phyloP scores from a whole-genome alignment of 2,329 filamentous ascomycete species.

The Verticillium zaregamsianum region DNA sequence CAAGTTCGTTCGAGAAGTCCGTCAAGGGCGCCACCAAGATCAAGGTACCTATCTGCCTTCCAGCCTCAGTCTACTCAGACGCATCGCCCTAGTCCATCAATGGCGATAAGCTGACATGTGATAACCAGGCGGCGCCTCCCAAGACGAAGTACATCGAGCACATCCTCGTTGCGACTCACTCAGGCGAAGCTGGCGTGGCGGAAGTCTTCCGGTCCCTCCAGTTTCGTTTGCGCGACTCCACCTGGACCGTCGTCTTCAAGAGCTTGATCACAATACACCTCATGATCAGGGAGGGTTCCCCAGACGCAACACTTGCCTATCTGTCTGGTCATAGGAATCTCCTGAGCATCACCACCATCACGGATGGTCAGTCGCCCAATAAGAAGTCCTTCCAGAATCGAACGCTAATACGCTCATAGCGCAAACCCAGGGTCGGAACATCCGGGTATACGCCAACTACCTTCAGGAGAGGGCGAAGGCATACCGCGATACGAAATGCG shows the following conservation, averaged over 20 bases:
- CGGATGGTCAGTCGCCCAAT: conserved; percentile 68
- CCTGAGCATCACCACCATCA: conserved; percentile 85
- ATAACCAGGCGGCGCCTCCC: conserved; percentile 60
- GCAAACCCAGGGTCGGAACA: conserved; percentile 92
- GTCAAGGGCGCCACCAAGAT: conserved; percentile 98
- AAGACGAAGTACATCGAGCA: conserved; percentile 99
- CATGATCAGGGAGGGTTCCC: conserved; percentile 94
- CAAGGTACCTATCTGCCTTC: conserved; percentile 55
- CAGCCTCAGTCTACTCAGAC: background rate
- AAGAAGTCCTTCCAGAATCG: too few species aligned
- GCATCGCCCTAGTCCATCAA: background rate
- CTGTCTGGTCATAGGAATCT: conserved; percentile 78
- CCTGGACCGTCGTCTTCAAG: conserved; percentile 99
- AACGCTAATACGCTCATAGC: conserved; percentile 44
- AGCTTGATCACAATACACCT: conserved; percentile 91
- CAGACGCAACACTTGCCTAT: conserved; percentile 81
- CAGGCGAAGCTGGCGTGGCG: conserved; percentile 88
- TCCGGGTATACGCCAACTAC: conserved; percentile 86
- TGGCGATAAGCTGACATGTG: conserved; percentile 13
- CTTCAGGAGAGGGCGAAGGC: conserved; percentile 76
- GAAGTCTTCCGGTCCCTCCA: conserved; percentile 94
- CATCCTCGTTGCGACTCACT: conserved; percentile 90
- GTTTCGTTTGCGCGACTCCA: conserved; percentile 84
- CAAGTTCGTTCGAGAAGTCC: conserved; percentile 94
- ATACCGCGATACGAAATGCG: conserved; percentile 78